A percentile compares a stretch with the other conserved stretches of the same genome.
Evolutionary conservation across 2,329 filamentous ascomycete species (phyloP).

Genomic region (Passalora sequoiae): DNA sequence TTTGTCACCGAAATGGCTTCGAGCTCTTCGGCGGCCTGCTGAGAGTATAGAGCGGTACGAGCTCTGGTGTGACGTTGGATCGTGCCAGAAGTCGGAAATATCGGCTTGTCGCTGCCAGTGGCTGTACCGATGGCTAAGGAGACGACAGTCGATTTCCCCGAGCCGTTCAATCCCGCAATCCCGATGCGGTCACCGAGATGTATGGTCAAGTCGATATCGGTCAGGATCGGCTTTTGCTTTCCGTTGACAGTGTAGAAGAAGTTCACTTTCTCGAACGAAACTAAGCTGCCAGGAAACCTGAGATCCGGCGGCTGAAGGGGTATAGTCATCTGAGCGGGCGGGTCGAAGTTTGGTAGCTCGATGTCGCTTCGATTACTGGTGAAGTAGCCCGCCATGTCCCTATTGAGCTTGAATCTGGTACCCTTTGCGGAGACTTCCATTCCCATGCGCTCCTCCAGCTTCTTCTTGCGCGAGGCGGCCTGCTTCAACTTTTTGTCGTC

Average conservation of each 20-base stretch:
- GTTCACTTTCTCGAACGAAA: constrained; percentile 64
- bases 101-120: constrained; percentile 10
- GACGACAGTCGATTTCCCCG: constrained; percentile 75
- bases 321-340: constrained; percentile 54
- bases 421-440: constrained; percentile 68
- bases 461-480: constrained; percentile 78
- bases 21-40: constrained; percentile 69
- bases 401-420: constrained; percentile 72
- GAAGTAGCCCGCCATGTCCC: constrained; percentile 60
- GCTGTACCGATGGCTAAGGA: constrained; percentile 59
- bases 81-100: constrained; percentile 56
- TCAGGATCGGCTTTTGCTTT: constrained; percentile 48
- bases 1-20: constrained; percentile 51
- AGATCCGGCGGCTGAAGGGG: constrained; percentile 38
- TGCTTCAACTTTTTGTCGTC: constrained; percentile 84
- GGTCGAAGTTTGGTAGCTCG: constrained; percentile 60
- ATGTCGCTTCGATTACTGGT: constrained; percentile 59
- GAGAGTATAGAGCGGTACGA: constrained; percentile 70
- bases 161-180: constrained; percentile 72
- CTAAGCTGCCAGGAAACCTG: constrained; percentile 58
- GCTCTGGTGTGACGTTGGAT: constrained; percentile 63
- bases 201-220: constrained; percentile 62
- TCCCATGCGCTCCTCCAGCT: constrained; percentile 75
- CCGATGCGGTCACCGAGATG: constrained; percentile 70
- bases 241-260: constrained; percentile 55